Base-by-base conservation (phyloP, 352 stramenopile species). In the Lagenidium giganteum region DNA sequence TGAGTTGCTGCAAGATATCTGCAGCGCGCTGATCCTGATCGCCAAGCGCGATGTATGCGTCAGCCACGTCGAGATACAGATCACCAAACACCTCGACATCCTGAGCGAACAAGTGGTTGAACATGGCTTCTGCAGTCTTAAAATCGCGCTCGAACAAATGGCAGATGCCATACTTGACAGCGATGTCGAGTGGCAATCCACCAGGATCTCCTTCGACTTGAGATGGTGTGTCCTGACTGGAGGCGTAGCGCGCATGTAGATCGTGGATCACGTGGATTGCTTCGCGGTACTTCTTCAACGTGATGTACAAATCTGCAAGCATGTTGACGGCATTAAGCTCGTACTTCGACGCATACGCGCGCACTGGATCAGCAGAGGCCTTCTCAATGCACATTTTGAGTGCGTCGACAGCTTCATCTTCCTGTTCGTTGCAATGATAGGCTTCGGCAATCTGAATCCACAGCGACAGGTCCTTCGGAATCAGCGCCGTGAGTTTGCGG, bases 301-400 rank as follows among this genome's bases (percentile, higher is more conserved):
- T 88, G 51, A 94, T 94, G 47, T 88, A 91, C 46, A 94, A 47
- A 42, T 93, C 82, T 0, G 79, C 72, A 7, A 93, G 70, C 82
- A 93, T 93, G 61, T 93, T 93, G n/a, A 92, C 70, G 1, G 82
- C 82, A 28, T 91, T 90, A 0, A 91, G 70, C 35, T 92, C 82
- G 47, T 87, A 84, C 31, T 87, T 87, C 0, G 74, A 85, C 11
- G 72, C 71, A 25, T 77, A 56, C 27, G 74, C 67, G n/a, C 59
- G 52, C 22, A 65, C 41, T n/a, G 75, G 66, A 21, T 88, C 78
- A 3, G 66, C 70, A 20, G 73, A 79, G 0, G 79, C 76, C 34
- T 86, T 89, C 33, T 87, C 74, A 26, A 94, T 92, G 24, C 82
- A 94, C 56, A 70, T 89, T 39, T 87, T 83, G 1, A 94, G 57